Percentiles rank a stretch among this genome's conserved stretches.
Conservation (phyloP, 768 basidiomycete species). For the Sarcodon sp. region DNA sequence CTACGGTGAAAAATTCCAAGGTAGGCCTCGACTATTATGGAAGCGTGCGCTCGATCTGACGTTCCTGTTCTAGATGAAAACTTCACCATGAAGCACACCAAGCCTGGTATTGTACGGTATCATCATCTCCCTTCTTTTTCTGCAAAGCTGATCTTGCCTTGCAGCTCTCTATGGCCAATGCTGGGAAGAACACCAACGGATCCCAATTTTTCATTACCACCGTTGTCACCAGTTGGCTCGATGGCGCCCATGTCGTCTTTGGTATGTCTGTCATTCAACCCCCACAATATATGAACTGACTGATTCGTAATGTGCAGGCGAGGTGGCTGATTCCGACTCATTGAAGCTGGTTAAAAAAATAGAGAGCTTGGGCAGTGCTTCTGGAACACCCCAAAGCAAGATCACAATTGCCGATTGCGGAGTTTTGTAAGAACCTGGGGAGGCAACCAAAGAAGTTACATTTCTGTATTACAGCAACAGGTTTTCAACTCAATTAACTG, state of each 20-base stretch:
- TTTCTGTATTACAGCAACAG: too few relatives aligned
- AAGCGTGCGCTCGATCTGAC: background rate
- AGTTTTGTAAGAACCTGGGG: constrained; percentile 7
- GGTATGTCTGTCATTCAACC: constrained; percentile 26
- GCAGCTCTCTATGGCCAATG: constrained; percentile 67
- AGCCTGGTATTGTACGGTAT: constrained; percentile 30
- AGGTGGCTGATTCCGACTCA: constrained; percentile 2
- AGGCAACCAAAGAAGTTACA: too few relatives aligned
- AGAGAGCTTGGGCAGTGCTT: background rate
- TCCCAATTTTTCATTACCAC: constrained; percentile 92
- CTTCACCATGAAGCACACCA: constrained; percentile 63
- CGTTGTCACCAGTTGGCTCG: constrained; percentile 64
- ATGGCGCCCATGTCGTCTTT: constrained; percentile 80
- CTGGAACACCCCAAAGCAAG: background rate
- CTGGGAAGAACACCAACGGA: constrained; percentile 74
- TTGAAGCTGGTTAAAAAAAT: background rate
- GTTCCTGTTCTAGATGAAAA: constrained; percentile 57
- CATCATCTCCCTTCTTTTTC: too few relatives aligned
- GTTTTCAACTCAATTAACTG: too few relatives aligned
- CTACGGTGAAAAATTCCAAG: constrained; percentile 55
- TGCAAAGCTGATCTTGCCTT: too few relatives aligned
- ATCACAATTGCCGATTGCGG: constrained; percentile 14
- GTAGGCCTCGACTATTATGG: constrained; percentile 20
- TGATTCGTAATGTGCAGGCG: background rate
- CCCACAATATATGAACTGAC: background rate